Conservation (phyloP, 2,329 filamentous ascomycete species). For the Aspergillus sp. region DNA sequence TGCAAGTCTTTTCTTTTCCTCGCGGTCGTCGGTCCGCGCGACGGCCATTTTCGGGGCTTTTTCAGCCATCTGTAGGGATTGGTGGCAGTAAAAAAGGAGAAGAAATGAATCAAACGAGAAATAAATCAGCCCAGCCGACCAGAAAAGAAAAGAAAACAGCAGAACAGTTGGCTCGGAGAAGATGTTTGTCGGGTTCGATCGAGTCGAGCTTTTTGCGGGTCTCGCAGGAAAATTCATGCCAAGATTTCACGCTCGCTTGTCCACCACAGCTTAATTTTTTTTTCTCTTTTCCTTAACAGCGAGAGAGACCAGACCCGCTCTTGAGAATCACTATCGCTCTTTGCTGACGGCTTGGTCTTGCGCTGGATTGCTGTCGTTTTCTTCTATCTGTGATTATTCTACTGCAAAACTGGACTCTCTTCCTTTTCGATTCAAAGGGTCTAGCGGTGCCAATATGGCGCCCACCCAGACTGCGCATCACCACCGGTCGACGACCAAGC, state of each 20-base stretch:
- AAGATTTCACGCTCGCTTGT: slow-evolving; percentile 34
- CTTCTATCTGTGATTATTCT: slow-evolving; percentile 7
- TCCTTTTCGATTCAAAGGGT: slow-evolving; percentile 82
- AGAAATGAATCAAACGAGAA: slow-evolving; percentile 1
- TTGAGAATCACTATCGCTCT: slow-evolving; percentile 3
- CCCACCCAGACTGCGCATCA: slow-evolving; percentile 63
- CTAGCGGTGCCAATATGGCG: slow-evolving; percentile 64
- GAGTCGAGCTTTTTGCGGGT: slow-evolving; percentile 9
- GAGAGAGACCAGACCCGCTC: background rate
- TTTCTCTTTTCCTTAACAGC: slow-evolving; percentile 5
- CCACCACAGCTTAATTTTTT: slow-evolving; percentile 17
- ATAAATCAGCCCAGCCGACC: too few species aligned
- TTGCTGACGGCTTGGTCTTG: background rate
- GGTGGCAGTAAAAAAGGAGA: slow-evolving; percentile 4
- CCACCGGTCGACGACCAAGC: slow-evolving; percentile 89
- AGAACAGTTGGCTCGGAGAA: slow-evolving; percentile 9
- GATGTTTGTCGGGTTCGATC: slow-evolving; percentile 3
- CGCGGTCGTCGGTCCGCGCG: slow-evolving; percentile 28
- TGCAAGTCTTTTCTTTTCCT: slow-evolving; percentile 34
- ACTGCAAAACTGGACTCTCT: slow-evolving; percentile 47
- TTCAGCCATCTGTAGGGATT: slow-evolving; percentile 22
- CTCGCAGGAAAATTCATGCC: slow-evolving; percentile 30
- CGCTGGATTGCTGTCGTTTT: slow-evolving; percentile 6
- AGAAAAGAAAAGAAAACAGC: background rate
- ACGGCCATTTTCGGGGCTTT: slow-evolving; percentile 21